Evolutionary conservation across 2,329 filamentous ascomycete species (phyloP), one percentile per base, ranked within the genome.

Genomic region (Cladosporium sp.): DNA sequence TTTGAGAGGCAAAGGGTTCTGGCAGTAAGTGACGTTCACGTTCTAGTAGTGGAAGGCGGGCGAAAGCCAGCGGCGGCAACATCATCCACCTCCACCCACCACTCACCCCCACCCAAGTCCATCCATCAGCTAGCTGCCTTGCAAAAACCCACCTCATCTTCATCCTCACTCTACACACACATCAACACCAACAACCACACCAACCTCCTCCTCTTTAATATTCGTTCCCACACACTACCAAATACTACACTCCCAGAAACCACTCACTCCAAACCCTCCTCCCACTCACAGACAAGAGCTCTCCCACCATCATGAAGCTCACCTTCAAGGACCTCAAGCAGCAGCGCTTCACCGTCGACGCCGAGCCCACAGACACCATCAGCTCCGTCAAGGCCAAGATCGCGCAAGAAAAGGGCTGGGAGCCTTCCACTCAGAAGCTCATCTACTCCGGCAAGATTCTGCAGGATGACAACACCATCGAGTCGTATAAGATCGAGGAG

Each of bases 401-500:
- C 61, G 80, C 85, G 27, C 78, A 82, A 57, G 91, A 95, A 71
- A 96, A 96, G 74, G 89, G 90, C 70, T 97, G 92, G 89, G 91
- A 95, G 54, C 82, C 86, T 43, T 83, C 89, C 65, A 79, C 83
- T 57, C 88, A 95, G 74, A 97, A 97, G 78, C 83, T 98, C 66
- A 98, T 98, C 72, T 97, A 97, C 72, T 96, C 93, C 52, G 93
- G 93, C 75, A 98, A 98, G 78, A 97, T 98, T 62, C 77, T 98
- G 58, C 92, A 96, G 73, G 92, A 98, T 85, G 89, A 90, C 55
- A 93, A 96, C 67, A 95, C 91, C 2, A 87, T 98, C 61, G 89
- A 90, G 71, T 91, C 88, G 35, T 97, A 97, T 77, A 95, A 89
- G 73, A 97, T 98, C 57, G 92, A 98, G 73, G 93, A 97, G 80